A percentile compares a stretch with the other conserved stretches of the same genome.
Conservation (phyloP, 768 basidiomycete species). For the Dacryopinax spathularia region DNA sequence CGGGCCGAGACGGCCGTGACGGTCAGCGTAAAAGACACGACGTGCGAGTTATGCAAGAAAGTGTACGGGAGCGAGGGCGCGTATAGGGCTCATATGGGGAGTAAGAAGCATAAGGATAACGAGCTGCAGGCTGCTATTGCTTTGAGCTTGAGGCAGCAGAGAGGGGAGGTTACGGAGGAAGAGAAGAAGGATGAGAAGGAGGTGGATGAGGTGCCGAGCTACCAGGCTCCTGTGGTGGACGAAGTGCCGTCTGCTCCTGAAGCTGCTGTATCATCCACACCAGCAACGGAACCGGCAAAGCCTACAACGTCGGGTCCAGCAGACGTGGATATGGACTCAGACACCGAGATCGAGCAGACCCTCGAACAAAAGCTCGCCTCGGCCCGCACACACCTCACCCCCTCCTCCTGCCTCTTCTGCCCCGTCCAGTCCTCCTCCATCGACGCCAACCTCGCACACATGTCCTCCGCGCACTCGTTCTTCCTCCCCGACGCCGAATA, state of each 20-base stretch:
- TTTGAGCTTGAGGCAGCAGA: not conserved
- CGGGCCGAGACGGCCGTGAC: slow-evolving; percentile 58
- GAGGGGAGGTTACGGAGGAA: not conserved
- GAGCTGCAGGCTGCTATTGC: slow-evolving; percentile 36
- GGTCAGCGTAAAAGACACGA: slow-evolving; percentile 42
- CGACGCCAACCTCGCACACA: slow-evolving; percentile 64
- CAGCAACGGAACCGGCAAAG: slow-evolving; percentile 6
- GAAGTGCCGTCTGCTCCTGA: slow-evolving; percentile 6
- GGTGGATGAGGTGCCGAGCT: slow-evolving; percentile 1
- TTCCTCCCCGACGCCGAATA: slow-evolving; percentile 91
- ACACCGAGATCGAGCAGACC: slow-evolving; percentile 36
- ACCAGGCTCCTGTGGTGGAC: slow-evolving; percentile 5
- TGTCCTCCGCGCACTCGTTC: slow-evolving; percentile 80
- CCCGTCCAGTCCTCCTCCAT: slow-evolving; percentile 35
- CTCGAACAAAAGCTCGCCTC: slow-evolving; percentile 65
- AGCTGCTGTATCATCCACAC: not conserved
- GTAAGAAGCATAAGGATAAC: slow-evolving; percentile 77
- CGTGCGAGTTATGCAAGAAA: slow-evolving; percentile 84
- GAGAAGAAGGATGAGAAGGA: not conserved
- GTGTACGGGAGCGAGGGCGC: slow-evolving; percentile 79
- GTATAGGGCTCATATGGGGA: slow-evolving; percentile 71
- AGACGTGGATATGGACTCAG: slow-evolving; percentile 24
- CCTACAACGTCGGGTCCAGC: not conserved
- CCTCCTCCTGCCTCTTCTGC: slow-evolving; percentile 80
- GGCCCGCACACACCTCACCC: slow-evolving; percentile 46